Base-by-base conservation (phyloP, 805 yeast genomes). In the Komagataella phaffii region DNA sequence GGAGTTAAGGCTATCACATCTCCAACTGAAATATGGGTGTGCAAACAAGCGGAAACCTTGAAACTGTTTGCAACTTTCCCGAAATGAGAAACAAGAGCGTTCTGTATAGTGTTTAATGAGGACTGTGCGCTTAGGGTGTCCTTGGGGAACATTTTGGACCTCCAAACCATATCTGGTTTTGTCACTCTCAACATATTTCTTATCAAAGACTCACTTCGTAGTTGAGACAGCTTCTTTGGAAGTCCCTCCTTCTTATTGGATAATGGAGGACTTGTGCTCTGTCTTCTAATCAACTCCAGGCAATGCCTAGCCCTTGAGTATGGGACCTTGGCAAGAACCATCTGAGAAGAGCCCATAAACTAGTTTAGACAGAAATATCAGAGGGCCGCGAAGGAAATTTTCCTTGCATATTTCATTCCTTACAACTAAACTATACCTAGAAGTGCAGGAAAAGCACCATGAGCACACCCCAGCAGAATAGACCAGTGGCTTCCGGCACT, bases 1-100 rank as follows among this genome's bases (percentile, higher is more conserved):
- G 67, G 64, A 12, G 69, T 66, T 17, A 83, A 60, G 17, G 80
- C 75, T 3, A 83, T 88, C 48, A 83, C 66, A 62, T 85, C 90
- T 48, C 91, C 90, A 3, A 80, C 66, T 6, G 67, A 56, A 14
- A 80, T 48, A 47, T 63, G 66, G 2, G 48, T 51, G 40, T 56
- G 59, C 45, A 63, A 61, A 5, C 65, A 51, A 40, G 61, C 61
- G 17, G 53, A 23, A 46, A 63, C 57, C 1, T 45, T 40, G 5
- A 60, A 51, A 8, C 12, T 19, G 6, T 18, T 14, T 3, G 48
- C 52, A 3, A 55, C 48, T 7, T 48, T 43, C 6, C 66, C 67
- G 49, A 47, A 60, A 12, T 52, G 50, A 17, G 52, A 48, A 7
- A 46, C 49, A 21, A 63, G 49, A 30, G 55, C 55, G 17, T 50